These are phyloP conservation scores for Corynascus novoguineensis DNA, from an alignment of 495 filamentous ascomycete species.

Conservation along the genomic window DNA sequence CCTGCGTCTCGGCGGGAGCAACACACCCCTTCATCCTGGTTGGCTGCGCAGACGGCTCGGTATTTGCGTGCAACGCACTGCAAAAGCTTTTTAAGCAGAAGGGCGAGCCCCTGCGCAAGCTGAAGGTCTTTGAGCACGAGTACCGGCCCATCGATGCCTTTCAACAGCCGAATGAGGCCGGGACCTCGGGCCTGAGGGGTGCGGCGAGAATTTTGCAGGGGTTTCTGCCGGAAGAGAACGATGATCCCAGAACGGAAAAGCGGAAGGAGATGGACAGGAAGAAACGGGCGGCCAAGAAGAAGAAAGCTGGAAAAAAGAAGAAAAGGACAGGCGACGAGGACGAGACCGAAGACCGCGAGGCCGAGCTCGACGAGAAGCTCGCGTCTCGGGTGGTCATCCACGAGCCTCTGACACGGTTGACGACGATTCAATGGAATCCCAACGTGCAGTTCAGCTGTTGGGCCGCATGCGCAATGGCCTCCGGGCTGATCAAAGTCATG, in stretches of 20 bases:
- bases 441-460: constrained; percentile 46
- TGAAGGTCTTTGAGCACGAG: constrained; percentile 46
- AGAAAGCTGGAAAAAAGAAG: constrained; percentile 52
- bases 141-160: constrained; percentile 24
- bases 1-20: constrained; percentile 38
- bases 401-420: constrained; percentile 42
- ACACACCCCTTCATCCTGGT: constrained; percentile 42
- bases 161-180: neutral
- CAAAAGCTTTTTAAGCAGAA: constrained; percentile 42
- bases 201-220: constrained; percentile 41
- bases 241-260: constrained; percentile 60
- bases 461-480: constrained; percentile 49
- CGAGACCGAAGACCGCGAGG: constrained; percentile 24
- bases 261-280: constrained; percentile 58
- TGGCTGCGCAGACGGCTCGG: constrained; percentile 41
- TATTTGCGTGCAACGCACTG: constrained; percentile 43
- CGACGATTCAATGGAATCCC: constrained; percentile 44
- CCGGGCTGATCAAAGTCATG: constrained; percentile 43
- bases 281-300: constrained; percentile 48
- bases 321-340: constrained; percentile 26
- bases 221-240: constrained; percentile 49
- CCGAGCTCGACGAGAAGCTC: constrained; percentile 27
- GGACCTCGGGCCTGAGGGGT: constrained; percentile 18
- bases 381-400: constrained; percentile 38
- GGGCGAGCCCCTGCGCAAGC: constrained; percentile 37